Conservation (phyloP, 116 monocot genomes). For the Dioscorea cayenensis region DNA sequence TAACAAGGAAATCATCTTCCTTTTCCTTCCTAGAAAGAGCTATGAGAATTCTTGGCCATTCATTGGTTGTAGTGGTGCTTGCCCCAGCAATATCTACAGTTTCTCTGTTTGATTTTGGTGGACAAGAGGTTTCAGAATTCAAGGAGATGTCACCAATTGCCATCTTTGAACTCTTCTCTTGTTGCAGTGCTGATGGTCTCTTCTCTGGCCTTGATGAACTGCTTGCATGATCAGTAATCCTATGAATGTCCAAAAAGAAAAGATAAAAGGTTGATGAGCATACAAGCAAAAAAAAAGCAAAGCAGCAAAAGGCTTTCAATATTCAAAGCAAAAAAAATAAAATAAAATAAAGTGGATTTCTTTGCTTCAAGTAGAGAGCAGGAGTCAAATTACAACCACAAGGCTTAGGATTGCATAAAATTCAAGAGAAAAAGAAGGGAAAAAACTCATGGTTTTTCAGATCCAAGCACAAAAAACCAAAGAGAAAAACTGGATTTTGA, state of each 20-base stretch:
- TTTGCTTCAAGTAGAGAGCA: too few species aligned
- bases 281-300: too few species aligned
- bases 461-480: too few species aligned
- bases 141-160: background rate
- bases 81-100: background rate
- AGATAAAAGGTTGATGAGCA: background rate
- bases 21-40: slow-evolving; percentile 83
- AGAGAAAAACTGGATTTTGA: too few species aligned
- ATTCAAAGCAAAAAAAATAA: too few species aligned
- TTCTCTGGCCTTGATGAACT: slow-evolving; percentile 9
- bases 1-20: slow-evolving; percentile 79
- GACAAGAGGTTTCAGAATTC: slow-evolving; percentile 15
- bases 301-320: too few species aligned
- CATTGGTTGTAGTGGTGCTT: slow-evolving; percentile 44
- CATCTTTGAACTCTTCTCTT: slow-evolving; percentile 12
- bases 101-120: background rate
- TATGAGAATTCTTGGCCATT: slow-evolving; percentile 70
- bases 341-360: too few species aligned
- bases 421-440: too few species aligned
- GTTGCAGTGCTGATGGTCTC: slow-evolving; percentile 16
- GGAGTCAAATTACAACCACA: too few species aligned
- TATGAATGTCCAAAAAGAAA: slow-evolving; percentile 8
- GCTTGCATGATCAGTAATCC: slow-evolving; percentile 24
- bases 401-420: too few species aligned
- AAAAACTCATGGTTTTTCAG: background rate